Evolutionary conservation across 192 early-diverging fungal species (phyloP).

Genomic region (Entomortierella lignicola): DNA sequence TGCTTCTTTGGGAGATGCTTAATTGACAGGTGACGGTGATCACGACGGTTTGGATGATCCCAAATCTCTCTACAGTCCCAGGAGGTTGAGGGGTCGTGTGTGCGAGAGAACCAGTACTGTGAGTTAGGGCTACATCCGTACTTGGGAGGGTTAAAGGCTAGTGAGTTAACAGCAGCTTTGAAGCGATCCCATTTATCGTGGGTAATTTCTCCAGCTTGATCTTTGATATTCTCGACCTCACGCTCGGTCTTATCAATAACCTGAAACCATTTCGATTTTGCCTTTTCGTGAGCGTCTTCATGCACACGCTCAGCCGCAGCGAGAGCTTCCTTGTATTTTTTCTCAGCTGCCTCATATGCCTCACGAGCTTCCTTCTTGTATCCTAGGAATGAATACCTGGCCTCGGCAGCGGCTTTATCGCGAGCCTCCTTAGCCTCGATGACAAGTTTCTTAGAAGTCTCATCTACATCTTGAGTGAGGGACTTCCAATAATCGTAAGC

Average conservation of each 20-base stretch:
- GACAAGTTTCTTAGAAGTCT: constrained; percentile 30
- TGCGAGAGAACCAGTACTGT: constrained; percentile 48
- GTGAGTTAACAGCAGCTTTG: constrained; percentile 44
- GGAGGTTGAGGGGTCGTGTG: neutral
- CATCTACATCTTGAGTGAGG: constrained; percentile 38
- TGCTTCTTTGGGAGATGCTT: constrained; percentile 45
- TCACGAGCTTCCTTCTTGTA: constrained; percentile 48
- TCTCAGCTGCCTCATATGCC: constrained; percentile 31
- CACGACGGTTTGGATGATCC: constrained; percentile 33
- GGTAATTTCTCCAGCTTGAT: constrained; percentile 21
- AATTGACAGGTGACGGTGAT: constrained; percentile 25
- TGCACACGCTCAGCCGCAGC: constrained; percentile 33
- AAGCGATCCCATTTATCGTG: constrained; percentile 48
- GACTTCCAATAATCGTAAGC: constrained; percentile 52
- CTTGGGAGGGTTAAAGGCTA: constrained; percentile 48
- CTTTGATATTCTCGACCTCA: constrained; percentile 35
- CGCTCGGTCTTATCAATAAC: constrained; percentile 38
- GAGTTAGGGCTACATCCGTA: constrained; percentile 40
- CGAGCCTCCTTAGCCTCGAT: constrained; percentile 37
- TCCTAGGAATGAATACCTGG: constrained; percentile 30
- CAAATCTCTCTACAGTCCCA: constrained; percentile 54
- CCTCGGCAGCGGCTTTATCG: constrained; percentile 39
- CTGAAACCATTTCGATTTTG: constrained; percentile 50
- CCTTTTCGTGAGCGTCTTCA: constrained; percentile 45
- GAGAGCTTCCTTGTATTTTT: constrained; percentile 36